These are phyloP conservation scores for Davidsoniella eucalypti DNA, from an alignment of 2,329 filamentous ascomycete genomes.

Conservation along the genomic window DNA sequence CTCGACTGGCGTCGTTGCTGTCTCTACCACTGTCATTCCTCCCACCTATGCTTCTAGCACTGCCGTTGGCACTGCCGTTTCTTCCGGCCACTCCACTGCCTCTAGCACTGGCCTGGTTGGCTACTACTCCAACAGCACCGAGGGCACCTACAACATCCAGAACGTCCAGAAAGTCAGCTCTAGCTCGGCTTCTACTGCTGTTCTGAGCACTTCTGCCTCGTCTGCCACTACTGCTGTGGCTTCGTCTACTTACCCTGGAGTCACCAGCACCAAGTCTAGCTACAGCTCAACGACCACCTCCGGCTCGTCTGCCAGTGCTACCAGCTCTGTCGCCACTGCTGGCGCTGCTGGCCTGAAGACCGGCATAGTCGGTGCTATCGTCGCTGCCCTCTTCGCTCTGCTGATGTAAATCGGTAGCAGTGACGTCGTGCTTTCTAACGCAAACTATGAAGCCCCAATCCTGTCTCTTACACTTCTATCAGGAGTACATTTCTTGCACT, in stretches of 20 bases:
- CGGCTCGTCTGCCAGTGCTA: no score
- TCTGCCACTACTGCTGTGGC: no score
- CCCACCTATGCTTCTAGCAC: neutral
- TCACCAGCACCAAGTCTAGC: no score
- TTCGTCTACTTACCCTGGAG: no score
- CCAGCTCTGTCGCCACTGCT: conserved; percentile 1
- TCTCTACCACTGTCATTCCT: neutral
- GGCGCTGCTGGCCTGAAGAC: neutral
- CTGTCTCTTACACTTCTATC: neutral
- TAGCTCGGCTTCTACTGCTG: no score
- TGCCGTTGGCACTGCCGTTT: neutral
- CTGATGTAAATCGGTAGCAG: neutral
- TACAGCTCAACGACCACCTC: no score
- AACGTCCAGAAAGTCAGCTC: no score
- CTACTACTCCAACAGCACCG: no score
- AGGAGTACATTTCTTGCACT: neutral
- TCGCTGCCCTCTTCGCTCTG: neutral
- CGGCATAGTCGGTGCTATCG: neutral
- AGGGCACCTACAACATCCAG: no score
- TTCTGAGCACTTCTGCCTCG: no score
- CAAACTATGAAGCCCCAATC: neutral
- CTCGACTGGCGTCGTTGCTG: neutral
- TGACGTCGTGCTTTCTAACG: neutral
- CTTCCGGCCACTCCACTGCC: neutral
- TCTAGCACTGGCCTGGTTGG: no score